A percentile compares a stretch with the other conserved stretches of the same genome.
Conservation (phyloP, 106 monocot genomes). For the Allium cepa region DNA sequence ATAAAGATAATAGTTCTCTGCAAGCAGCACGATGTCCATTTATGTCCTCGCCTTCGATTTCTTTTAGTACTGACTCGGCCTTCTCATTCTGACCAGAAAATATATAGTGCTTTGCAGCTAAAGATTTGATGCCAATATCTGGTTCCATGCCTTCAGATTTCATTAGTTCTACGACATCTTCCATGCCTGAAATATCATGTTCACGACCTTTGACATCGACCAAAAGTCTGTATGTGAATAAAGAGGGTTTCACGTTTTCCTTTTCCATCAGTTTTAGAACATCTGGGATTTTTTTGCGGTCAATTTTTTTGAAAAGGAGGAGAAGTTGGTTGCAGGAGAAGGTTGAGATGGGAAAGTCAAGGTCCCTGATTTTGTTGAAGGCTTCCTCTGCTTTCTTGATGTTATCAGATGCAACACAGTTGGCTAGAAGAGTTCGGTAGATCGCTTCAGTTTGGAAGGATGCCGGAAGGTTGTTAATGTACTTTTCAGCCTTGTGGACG, state of each 20-base stretch:
- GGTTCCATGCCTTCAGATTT: slow-evolving; percentile 65
- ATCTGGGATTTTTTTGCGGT: slow-evolving; percentile 73
- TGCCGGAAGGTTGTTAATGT: slow-evolving; percentile 53
- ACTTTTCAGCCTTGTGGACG: slow-evolving; percentile 53
- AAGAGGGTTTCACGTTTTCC: slow-evolving; percentile 69
- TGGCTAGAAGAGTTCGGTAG: slow-evolving; percentile 71
- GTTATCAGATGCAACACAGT: slow-evolving; percentile 44
- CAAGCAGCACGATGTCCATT: slow-evolving; percentile 40
- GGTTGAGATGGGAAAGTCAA: slow-evolving; percentile 43
- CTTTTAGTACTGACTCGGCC: slow-evolving; percentile 39
- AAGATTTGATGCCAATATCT: slow-evolving; percentile 33
- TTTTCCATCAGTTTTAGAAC: slow-evolving; percentile 83
- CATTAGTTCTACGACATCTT: slow-evolving; percentile 63
- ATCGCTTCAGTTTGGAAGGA: slow-evolving; percentile 43
- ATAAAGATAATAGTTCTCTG: slow-evolving; percentile 43
- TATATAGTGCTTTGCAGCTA: slow-evolving; percentile 57
- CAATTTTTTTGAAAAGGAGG: slow-evolving; percentile 67
- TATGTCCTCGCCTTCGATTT: slow-evolving; percentile 67
- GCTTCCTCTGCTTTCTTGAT: slow-evolving; percentile 64
- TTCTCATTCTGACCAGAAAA: slow-evolving; percentile 40
- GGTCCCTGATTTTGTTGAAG: slow-evolving; percentile 71
- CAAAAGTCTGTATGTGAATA: slow-evolving; percentile 68
- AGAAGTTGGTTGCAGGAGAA: slow-evolving; percentile 86
- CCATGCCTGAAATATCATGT: slow-evolving; percentile 70
- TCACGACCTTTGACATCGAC: slow-evolving; percentile 63